phyloP scores from a whole-genome alignment of 1,139 yeast genomes.

The Saccharomyces hybrid region DNA sequence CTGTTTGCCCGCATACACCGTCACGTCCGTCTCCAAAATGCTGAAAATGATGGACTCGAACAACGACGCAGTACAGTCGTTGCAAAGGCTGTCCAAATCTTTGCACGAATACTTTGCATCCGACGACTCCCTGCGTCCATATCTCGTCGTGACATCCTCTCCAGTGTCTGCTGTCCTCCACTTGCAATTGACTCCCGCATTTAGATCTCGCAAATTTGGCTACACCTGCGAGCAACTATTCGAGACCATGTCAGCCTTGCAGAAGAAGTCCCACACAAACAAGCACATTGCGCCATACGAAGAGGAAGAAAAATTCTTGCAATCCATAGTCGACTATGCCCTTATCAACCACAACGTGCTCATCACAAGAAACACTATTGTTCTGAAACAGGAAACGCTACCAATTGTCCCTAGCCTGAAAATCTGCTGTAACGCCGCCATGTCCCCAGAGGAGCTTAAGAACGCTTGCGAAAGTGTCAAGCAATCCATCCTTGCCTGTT shows the following conservation, averaged over 20 bases:
- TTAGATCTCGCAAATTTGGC: conserved; percentile 27
- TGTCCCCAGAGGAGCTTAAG: conserved; percentile 46
- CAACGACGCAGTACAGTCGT: conserved; percentile 29
- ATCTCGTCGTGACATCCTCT: conserved; percentile 49
- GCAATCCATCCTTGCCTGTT: conserved; percentile 12
- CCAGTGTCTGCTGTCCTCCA: conserved; percentile 62
- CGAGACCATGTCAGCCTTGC: conserved; percentile 21
- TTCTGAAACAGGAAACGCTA: conserved; percentile 66
- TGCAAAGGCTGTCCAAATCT: conserved; percentile 34
- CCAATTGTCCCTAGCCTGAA: conserved; percentile 72
- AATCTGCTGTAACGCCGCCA: conserved; percentile 50
- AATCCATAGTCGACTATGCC: conserved; percentile 51
- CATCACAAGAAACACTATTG: conserved; percentile 60
- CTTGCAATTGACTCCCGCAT: conserved; percentile 42
- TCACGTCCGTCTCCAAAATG: conserved; percentile 60
- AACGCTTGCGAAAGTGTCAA: conserved; percentile 17
- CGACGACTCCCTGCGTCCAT: conserved; percentile 32
- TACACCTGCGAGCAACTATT: conserved; percentile 27
- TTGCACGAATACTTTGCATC: conserved; percentile 36
- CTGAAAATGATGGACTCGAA: conserved; percentile 40
- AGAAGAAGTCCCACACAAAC: conserved; percentile 29
- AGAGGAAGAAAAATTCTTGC: conserved; percentile 55
- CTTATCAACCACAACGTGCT: conserved; percentile 46
- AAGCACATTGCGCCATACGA: conserved; percentile 40
- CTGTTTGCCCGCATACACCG: conserved; percentile 86